These are phyloP conservation scores for Yarrowia phangngaensis DNA, from an alignment of 805 yeast genomes.

Conservation along the genomic window DNA sequence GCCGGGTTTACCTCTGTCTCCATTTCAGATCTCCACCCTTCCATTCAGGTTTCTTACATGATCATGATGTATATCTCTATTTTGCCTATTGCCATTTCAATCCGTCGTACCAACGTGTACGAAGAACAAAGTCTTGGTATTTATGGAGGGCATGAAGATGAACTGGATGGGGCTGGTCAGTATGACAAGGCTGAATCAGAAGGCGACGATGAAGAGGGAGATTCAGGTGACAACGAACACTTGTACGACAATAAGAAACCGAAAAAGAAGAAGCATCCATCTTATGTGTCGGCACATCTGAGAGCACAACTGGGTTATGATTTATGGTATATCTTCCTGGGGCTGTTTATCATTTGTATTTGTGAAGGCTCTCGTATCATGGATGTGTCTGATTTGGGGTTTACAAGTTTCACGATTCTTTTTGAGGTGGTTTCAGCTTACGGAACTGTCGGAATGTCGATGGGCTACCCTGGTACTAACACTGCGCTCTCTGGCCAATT, in stretches of 20 bases:
- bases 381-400: slow-evolving; percentile 46
- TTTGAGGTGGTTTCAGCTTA: slow-evolving; percentile 93
- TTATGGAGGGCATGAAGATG: slow-evolving; percentile 41
- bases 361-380: slow-evolving; percentile 68
- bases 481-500: slow-evolving; percentile 75
- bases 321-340: slow-evolving; percentile 87
- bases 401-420: slow-evolving; percentile 65
- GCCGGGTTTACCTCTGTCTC: slow-evolving; percentile 83
- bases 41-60: slow-evolving; percentile 88
- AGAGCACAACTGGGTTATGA: slow-evolving; percentile 90
- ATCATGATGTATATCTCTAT: slow-evolving; percentile 98
- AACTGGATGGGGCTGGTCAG: slow-evolving; percentile 32
- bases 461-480: slow-evolving; percentile 68
- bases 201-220: slow-evolving; percentile 30
- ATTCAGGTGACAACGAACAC: slow-evolving; percentile 9
- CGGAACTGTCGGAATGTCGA: slow-evolving; percentile 90
- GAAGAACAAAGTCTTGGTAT: slow-evolving; percentile 96
- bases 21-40: slow-evolving; percentile 71
- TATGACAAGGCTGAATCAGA: slow-evolving; percentile 26
- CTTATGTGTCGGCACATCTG: slow-evolving; percentile 81
- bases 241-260: slow-evolving; percentile 37
- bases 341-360: slow-evolving; percentile 78
- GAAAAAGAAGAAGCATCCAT: slow-evolving; percentile 46
- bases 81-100: slow-evolving; percentile 90
- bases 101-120: slow-evolving; percentile 94